Conservation (phyloP, 1,284 basidiomycete genomes). For the Thecaphora thlaspeos region DNA sequence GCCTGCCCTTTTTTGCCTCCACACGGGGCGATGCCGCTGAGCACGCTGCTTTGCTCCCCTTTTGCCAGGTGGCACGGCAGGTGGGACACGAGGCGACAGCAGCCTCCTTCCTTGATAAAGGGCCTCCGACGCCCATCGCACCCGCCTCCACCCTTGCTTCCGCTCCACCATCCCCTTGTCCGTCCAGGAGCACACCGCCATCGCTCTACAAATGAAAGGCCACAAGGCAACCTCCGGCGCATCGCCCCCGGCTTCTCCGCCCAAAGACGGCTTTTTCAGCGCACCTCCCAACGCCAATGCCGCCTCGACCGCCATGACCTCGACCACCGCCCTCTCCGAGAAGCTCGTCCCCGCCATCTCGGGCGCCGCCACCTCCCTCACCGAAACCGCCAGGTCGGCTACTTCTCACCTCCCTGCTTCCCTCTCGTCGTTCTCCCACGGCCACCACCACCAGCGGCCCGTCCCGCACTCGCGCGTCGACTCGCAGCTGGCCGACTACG, state of each 20-base stretch:
- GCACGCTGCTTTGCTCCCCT: too few species aligned
- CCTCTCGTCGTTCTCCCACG: slow-evolving; percentile 1
- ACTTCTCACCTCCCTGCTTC: too few species aligned
- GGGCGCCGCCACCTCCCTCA: slow-evolving; percentile 8
- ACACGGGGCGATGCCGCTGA: too few species aligned
- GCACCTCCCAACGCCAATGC: neutral
- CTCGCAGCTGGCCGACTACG: slow-evolving; percentile 42
- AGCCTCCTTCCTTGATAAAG: too few species aligned
- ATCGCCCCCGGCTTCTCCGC: slow-evolving; percentile 4
- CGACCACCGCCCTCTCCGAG: slow-evolving; percentile 10
- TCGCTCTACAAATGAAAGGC: too few species aligned
- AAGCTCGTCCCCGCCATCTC: slow-evolving; percentile 24
- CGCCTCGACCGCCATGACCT: neutral
- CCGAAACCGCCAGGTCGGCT: slow-evolving; percentile 3
- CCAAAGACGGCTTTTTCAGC: slow-evolving; percentile 9
- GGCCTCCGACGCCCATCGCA: too few species aligned
- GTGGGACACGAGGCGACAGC: too few species aligned
- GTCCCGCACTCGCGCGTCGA: slow-evolving; percentile 19
- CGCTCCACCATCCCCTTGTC: too few species aligned
- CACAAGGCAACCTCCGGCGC: slow-evolving; percentile 9
- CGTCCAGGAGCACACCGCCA: too few species aligned
- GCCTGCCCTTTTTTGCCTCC: too few species aligned
- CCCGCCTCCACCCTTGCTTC: too few species aligned
- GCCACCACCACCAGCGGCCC: slow-evolving; percentile 7
- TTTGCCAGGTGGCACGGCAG: too few species aligned